Evolutionary conservation across 805 yeast species (phyloP).

Genomic region (Candida germanica): DNA sequence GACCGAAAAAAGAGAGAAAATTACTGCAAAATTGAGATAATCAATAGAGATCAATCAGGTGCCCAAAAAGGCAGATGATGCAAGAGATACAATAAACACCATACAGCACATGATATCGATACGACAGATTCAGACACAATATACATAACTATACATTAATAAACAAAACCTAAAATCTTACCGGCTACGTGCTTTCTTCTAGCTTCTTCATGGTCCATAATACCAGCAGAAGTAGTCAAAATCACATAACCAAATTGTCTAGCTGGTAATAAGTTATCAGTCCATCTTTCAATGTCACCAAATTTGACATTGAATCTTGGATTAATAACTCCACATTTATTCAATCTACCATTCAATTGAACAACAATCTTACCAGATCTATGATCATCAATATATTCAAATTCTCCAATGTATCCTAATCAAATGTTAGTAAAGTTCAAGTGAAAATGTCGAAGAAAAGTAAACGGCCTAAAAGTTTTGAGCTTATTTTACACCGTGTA

Average conservation of each 20-base stretch:
- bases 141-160: conserved; percentile 43
- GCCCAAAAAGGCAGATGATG: no score
- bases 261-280: conserved; percentile 96
- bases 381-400: conserved; percentile 98
- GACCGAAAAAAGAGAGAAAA: no score
- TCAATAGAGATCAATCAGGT: no score
- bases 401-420: conserved; percentile 89
- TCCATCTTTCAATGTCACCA: conserved; percentile 96
- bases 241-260: conserved; percentile 98
- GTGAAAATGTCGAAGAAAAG: conserved; percentile 59
- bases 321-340: conserved; percentile 98
- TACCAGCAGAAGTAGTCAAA: conserved; percentile 98
- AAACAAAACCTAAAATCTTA: conserved; percentile 96
- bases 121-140: not conserved
- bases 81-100: no score
- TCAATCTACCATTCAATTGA: conserved; percentile 95
- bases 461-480: conserved; percentile 47
- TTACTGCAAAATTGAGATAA: no score
- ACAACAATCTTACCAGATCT: conserved; percentile 97
- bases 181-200: conserved; percentile 99
- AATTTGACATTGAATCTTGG: conserved; percentile 98
- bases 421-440: conserved; percentile 20
- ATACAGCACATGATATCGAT: not conserved
- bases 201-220: conserved; percentile 99
- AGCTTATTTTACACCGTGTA: conserved; percentile 49